Percentiles rank a stretch among this genome's conserved stretches.
phyloP scores from a whole-genome alignment of 306 rosid genomes.

The apple (Malus domestica) region ASM211411v1 NC_041797.1:13755001-13755500 shows the following conservation, averaged over 20 bases:
- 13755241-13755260: constrained; percentile 40
- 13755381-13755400: constrained; percentile 31
- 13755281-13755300: constrained; percentile 22
- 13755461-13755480: constrained; percentile 36
- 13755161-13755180: constrained; percentile 28
- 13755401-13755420: constrained; percentile 32
- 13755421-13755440: constrained; percentile 29
- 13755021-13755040: constrained; percentile 30
- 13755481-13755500: constrained; percentile 28
- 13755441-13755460: constrained; percentile 18
- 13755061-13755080: constrained; percentile 30
- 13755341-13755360: constrained; percentile 36
- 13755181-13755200: constrained; percentile 34
- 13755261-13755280: constrained; percentile 35
- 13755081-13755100: constrained; percentile 38
- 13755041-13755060: constrained; percentile 25
- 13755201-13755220: constrained; percentile 27
- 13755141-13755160: constrained; percentile 31
- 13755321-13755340: constrained; percentile 29
- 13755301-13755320: constrained; percentile 37
- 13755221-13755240: constrained; percentile 35
- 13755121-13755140: constrained; percentile 30
- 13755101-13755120: constrained; percentile 23
- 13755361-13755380: constrained; percentile 38
- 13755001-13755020: constrained; percentile 37